Percentiles rank a stretch among this genome's conserved stretches.
Conservation (phyloP, 768 basidiomycete genomes). For the Pleurotus salmoneostramineus region DNA sequence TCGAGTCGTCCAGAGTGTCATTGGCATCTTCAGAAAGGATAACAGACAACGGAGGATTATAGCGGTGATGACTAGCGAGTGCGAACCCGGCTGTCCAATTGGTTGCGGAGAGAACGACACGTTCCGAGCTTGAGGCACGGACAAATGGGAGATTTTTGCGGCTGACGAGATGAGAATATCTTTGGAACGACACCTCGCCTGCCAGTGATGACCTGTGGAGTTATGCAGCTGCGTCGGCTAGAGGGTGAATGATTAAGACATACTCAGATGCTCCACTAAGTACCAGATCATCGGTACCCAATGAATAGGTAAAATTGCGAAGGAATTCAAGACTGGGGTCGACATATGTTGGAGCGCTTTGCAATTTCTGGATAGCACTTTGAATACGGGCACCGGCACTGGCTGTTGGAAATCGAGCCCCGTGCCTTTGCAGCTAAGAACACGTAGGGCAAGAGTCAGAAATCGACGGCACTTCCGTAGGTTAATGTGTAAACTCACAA, state of each 20-base stretch:
- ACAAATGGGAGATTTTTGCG: conserved; percentile 45
- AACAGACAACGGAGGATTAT: conserved; percentile 48
- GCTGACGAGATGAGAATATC: conserved; percentile 49
- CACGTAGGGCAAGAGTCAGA: background rate
- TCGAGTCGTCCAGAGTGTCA: conserved; percentile 61
- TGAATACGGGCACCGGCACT: conserved; percentile 39
- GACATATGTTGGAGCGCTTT: conserved; percentile 37
- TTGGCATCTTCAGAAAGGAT: conserved; percentile 63
- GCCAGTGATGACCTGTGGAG: conserved; percentile 41
- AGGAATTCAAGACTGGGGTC: conserved; percentile 56
- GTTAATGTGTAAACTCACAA: conserved; percentile 53
- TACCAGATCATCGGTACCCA: conserved; percentile 59
- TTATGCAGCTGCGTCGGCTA: background rate
- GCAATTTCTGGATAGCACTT: conserved; percentile 49
- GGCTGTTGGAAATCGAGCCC: conserved; percentile 70
- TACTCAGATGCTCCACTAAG: conserved; percentile 65
- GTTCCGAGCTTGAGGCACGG: conserved; percentile 39
- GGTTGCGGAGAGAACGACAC: conserved; percentile 63
- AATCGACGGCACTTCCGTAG: background rate
- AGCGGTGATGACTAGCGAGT: conserved; percentile 39
- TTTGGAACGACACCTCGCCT: conserved; percentile 45
- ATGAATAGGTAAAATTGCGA: conserved; percentile 49
- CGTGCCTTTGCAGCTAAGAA: conserved; percentile 75
- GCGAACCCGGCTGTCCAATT: conserved; percentile 75
- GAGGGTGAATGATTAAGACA: conserved; percentile 16